Conservation (phyloP, 805 yeast species). For the Dipodascus geniculatus region DNA sequence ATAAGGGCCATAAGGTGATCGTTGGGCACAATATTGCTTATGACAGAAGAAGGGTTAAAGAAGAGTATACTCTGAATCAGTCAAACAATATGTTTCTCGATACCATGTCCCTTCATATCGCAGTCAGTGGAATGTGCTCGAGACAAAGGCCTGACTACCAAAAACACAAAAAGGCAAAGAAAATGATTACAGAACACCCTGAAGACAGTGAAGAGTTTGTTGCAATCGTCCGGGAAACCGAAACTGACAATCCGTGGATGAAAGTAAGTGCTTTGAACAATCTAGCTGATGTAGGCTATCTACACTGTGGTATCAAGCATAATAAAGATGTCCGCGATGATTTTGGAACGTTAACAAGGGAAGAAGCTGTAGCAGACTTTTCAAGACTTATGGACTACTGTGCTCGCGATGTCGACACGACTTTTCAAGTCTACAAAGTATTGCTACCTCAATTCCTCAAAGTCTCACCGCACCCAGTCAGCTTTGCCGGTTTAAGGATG, state of each 20-base stretch:
- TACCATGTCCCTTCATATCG: constrained; percentile 87
- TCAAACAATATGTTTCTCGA: constrained; percentile 75
- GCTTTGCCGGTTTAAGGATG: constrained; percentile 74
- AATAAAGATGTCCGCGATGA: constrained; percentile 57
- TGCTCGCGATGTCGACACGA: constrained; percentile 70
- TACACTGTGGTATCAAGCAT: constrained; percentile 60
- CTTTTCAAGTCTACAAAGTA: constrained; percentile 54
- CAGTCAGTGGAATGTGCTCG: constrained; percentile 85
- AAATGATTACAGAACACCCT: constrained; percentile 5
- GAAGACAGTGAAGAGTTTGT: constrained; percentile 12
- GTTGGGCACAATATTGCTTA: constrained; percentile 88
- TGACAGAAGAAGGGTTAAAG: constrained; percentile 76
- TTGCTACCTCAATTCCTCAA: constrained; percentile 57
- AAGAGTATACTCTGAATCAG: constrained; percentile 61
- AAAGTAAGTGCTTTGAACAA: constrained; percentile 65
- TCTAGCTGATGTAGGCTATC: constrained; percentile 62
- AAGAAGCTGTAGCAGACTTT: constrained; percentile 44
- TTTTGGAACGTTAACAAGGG: constrained; percentile 45
- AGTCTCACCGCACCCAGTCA: constrained; percentile 86
- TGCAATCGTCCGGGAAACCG: constrained; percentile 14
- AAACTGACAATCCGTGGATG: constrained; percentile 60
- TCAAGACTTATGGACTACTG: constrained; percentile 63
- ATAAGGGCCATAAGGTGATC: constrained; percentile 40
- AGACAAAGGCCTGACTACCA: constrained; percentile 76
- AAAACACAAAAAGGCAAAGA: constrained; percentile 23